phyloP scores from a whole-genome alignment of 1,284 basidiomycete species.

The Pseudozyma flocculosa region DNA sequence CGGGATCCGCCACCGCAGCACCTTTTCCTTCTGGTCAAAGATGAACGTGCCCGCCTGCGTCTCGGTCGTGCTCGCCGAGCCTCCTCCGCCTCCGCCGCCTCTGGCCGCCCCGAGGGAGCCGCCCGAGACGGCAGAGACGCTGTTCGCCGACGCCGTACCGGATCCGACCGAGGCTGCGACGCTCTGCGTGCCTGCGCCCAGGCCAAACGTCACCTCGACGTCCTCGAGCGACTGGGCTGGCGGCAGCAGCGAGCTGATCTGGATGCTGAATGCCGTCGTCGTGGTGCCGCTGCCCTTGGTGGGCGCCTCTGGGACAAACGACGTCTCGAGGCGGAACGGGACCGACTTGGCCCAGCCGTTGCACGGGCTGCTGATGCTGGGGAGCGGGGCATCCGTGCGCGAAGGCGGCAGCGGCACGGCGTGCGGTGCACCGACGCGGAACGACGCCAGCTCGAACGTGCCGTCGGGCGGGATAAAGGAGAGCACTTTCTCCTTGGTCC shows the following conservation, averaged over 20 bases:
- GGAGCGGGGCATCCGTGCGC: not conserved
- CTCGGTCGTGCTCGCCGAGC: constrained; percentile 1
- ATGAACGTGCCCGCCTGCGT: constrained; percentile 28
- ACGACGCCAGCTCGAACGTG: constrained; percentile 32
- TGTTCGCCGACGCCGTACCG: not conserved
- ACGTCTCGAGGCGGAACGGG: constrained; percentile 6
- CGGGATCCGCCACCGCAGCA: constrained; percentile 36
- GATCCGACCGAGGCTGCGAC: constrained; percentile 35
- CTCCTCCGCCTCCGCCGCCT: constrained; percentile 1
- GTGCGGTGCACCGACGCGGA: constrained; percentile 54
- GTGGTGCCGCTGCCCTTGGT: not conserved
- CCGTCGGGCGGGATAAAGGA: constrained; percentile 52
- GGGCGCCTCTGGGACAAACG: constrained; percentile 1
- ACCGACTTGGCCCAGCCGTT: constrained; percentile 21
- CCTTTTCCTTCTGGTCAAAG: constrained; percentile 34
- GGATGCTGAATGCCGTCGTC: constrained; percentile 10
- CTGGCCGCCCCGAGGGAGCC: constrained; percentile 1
- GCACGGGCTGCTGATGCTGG: constrained; percentile 5
- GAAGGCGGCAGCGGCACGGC: not conserved
- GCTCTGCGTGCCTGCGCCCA: constrained; percentile 35
- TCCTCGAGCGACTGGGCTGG: constrained; percentile 22
- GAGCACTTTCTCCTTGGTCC: constrained; percentile 59
- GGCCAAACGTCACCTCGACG: constrained; percentile 36
- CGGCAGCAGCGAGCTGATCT: constrained; percentile 7
- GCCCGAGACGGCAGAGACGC: constrained; percentile 4